phyloP scores from a whole-genome alignment of 1,284 basidiomycete species.

The Porodaedalea pini region DNA sequence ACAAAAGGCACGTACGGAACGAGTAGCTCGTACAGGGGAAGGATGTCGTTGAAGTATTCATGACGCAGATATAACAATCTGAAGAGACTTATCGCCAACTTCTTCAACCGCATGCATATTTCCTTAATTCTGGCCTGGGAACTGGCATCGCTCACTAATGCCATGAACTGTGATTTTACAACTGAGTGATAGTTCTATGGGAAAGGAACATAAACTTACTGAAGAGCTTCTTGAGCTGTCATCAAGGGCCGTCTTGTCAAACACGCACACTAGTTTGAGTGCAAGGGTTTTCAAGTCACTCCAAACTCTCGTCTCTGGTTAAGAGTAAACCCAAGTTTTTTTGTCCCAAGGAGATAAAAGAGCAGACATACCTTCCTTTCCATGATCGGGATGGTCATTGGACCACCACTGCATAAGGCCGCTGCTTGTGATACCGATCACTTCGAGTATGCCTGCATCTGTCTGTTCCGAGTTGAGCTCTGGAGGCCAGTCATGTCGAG shows the following conservation, averaged over 20 bases:
- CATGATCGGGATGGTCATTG: too few relatives aligned
- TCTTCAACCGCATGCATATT: background rate
- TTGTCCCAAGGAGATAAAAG: too few relatives aligned
- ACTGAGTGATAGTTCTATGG: too few relatives aligned
- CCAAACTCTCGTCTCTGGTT: background rate
- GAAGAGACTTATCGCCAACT: background rate
- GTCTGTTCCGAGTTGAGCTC: background rate
- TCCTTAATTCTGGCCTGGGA: background rate
- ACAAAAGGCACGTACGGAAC: background rate
- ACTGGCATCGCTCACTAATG: too few relatives aligned
- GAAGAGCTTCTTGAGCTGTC: too few relatives aligned
- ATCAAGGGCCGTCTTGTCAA: background rate
- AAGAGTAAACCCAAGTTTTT: background rate
- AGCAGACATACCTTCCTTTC: too few relatives aligned
- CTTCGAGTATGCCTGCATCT: background rate
- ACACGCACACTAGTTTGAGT: background rate
- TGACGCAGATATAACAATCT: background rate
- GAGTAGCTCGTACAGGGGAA: background rate
- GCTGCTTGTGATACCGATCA: background rate
- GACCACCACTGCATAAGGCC: background rate
- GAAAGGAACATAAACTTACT: too few relatives aligned
- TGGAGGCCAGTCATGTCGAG: background rate
- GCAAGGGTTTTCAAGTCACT: constrained; percentile 2
- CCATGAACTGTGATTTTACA: too few relatives aligned
- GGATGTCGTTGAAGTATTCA: background rate